Percentiles rank a stretch among this genome's conserved stretches.
phyloP scores from a whole-genome alignment of 208 protist genomes.

The Crithidia thermophila region DNA sequence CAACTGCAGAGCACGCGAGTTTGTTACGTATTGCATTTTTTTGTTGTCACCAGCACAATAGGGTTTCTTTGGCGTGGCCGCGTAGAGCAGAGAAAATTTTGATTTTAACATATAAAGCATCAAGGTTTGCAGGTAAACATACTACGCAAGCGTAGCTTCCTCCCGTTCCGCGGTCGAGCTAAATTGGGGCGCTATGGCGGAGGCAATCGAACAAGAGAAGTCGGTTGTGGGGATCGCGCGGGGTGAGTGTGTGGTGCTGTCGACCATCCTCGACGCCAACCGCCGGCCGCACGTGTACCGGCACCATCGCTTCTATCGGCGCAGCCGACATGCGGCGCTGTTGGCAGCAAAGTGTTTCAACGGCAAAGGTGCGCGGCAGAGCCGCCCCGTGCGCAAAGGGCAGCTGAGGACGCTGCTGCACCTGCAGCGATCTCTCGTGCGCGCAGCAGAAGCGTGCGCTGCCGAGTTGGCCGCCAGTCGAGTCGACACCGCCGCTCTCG shows the following conservation, averaged over 20 bases:
- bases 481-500: slow-evolving; percentile 60
- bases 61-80: no score
- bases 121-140: no score
- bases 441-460: slow-evolving; percentile 44
- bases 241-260: slow-evolving; percentile 18
- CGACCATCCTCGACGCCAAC: slow-evolving; percentile 19
- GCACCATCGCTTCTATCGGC: slow-evolving; percentile 59
- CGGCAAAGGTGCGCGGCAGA: not conserved
- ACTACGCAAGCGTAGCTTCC: no score
- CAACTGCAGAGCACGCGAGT: no score
- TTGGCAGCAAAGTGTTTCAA: slow-evolving; percentile 28
- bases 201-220: not conserved
- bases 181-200: slow-evolving; percentile 6
- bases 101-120: no score
- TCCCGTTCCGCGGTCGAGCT: no score
- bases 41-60: no score
- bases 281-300: slow-evolving; percentile 46
- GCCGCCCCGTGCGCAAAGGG: not conserved
- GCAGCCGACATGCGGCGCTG: slow-evolving; percentile 20
- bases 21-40: no score
- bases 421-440: slow-evolving; percentile 18
- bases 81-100: no score
- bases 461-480: slow-evolving; percentile 54
- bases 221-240: slow-evolving; percentile 5
- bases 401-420: slow-evolving; percentile 9